Evolutionary conservation across 192 early-diverging fungal species (phyloP).

Genomic region (Podila clonocystis): DNA sequence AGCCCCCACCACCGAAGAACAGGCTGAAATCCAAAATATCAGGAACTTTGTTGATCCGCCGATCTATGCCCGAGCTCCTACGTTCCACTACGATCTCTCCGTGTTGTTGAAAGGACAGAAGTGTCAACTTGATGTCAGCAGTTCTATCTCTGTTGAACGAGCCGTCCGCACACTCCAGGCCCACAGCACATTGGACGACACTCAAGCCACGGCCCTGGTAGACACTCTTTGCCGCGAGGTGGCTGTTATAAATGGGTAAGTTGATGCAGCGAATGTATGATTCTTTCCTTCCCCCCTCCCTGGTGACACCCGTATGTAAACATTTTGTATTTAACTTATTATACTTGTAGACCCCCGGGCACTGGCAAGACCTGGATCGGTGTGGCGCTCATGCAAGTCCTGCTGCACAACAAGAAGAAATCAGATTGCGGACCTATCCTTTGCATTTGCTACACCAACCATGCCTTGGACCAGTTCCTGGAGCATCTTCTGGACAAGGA

Average conservation of each 20-base stretch:
- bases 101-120: constrained; percentile 17
- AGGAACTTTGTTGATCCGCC: constrained; percentile 38
- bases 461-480: constrained; percentile 68
- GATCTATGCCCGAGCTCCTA: constrained; percentile 47
- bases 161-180: constrained; percentile 7
- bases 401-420: constrained; percentile 34
- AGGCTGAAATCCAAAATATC: background rate
- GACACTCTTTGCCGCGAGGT: constrained; percentile 59
- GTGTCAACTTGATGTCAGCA: constrained; percentile 13
- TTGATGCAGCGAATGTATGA: background rate
- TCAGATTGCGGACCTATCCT: constrained; percentile 56
- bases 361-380: constrained; percentile 65
- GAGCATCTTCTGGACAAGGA: constrained; percentile 58
- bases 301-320: background rate
- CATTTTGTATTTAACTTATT: background rate
- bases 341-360: constrained; percentile 55
- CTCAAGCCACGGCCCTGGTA: constrained; percentile 60
- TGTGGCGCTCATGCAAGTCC: constrained; percentile 56
- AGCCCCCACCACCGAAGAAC: constrained; percentile 20
- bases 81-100: constrained; percentile 37
- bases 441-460: constrained; percentile 67
- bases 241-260: constrained; percentile 64
- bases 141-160: background rate
- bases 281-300: background rate
- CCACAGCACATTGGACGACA: constrained; percentile 55